Base-by-base conservation (phyloP, 163 green algal species). In the Chlamydomonas reinhardtii region DNA sequence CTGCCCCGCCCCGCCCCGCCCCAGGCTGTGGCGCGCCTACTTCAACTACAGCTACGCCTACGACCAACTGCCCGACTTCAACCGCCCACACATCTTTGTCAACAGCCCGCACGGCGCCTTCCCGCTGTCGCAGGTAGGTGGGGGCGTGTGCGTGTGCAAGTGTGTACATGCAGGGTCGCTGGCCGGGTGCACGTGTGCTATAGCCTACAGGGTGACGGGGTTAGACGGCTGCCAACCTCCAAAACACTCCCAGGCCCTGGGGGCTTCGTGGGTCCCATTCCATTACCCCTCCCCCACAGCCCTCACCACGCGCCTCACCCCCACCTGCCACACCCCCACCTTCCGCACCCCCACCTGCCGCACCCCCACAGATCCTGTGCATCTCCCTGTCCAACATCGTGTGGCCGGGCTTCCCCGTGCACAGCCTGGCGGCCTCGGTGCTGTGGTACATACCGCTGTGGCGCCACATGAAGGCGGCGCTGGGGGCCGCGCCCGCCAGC, bases 71-170 rank as follows among this genome's bases (percentile, higher is more conserved):
- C 65, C 91, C 27, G 83, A 92, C 66, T 8, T 54, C 15, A 73
- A 29, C 29, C 65, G 77, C 34, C 82, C 87, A 39, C 89, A 92
- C 79, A 78, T 94, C 15, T 90, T 88, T 68, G 91, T 89, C 25
- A 87, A 86, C 32, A 93, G 86, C 76, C 91, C 91, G 5, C 91
- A 94, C 29, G 91, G 88, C 29, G 84, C 75, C 39, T 90, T 85
- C 61, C 81, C 89, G 17, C 25, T 90, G 71, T 83, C 76, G 16
- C 88, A 82, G 59, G 48, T 91, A 31, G 9, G 88, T 34, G 20
- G 56, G 22, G 20, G 5, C 2, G 56, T 65, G 56, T 65, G 59
- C 8, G 39, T 48, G n/a, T n/a, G n/a, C n/a, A n/a, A n/a, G n/a
- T n/a, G n/a, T n/a, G n/a, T n/a, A n/a, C n/a, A n/a, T n/a, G n/a